phyloP scores from a whole-genome alignment of 371 early-diverging fungal species.

The Smittium culicis region DNA sequence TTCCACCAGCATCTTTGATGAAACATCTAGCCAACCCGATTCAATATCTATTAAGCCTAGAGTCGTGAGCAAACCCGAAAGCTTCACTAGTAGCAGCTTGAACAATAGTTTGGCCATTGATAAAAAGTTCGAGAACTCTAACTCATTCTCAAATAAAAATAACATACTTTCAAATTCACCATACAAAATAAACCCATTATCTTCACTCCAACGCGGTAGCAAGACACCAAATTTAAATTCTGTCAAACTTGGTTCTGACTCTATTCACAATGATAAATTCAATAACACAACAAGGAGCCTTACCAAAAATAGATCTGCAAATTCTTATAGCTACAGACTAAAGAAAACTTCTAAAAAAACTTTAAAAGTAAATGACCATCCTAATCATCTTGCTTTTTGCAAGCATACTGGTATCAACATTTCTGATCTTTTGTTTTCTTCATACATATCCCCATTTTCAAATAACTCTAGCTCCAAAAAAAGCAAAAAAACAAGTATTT shows the following conservation, averaged over 20 bases:
- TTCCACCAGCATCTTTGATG: background rate
- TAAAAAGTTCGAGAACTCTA: background rate
- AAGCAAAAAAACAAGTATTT: background rate
- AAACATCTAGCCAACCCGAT: background rate
- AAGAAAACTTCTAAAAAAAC: background rate
- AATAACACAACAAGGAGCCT: background rate
- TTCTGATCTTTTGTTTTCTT: slow-evolving; percentile 30
- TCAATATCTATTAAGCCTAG: background rate
- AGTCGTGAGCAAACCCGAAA: no score
- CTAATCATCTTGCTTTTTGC: slow-evolving; percentile 28
- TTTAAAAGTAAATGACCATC: slow-evolving; percentile 21
- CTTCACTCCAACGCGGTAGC: background rate
- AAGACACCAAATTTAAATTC: background rate
- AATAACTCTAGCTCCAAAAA: background rate
- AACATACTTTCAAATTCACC: background rate
- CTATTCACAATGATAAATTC: no score
- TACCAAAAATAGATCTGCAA: slow-evolving; percentile 8
- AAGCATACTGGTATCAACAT: slow-evolving; percentile 32
- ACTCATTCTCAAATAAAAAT: background rate
- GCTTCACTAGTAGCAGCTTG: background rate
- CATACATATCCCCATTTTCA: slow-evolving; percentile 23
- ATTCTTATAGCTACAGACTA: slow-evolving; percentile 16
- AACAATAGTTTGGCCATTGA: background rate
- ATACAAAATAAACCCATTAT: background rate
- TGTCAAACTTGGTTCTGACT: background rate